These are phyloP conservation scores for Psidium friedrichsthalianum DNA, from an alignment of 345 rosid species.

Conservation along the genomic window DNA sequence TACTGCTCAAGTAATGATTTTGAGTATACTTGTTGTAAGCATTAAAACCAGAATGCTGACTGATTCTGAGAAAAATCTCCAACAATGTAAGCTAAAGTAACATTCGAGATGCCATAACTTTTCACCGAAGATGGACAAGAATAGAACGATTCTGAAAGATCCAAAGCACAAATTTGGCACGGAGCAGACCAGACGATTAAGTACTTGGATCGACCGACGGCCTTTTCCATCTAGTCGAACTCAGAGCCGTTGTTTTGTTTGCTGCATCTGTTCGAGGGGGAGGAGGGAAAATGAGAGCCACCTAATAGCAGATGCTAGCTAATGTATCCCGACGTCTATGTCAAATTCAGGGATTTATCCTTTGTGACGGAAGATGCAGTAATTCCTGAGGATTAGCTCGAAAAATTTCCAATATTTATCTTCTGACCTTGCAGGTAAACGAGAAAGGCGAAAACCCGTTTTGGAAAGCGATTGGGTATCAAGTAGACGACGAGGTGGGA, in stretches of 20 bases:
- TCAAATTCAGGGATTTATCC: not conserved
- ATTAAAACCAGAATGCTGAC: not conserved
- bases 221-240: not conserved
- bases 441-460: conserved; percentile 51
- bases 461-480: conserved; percentile 73
- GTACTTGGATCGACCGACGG: not conserved
- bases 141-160: not conserved
- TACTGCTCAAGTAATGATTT: not conserved
- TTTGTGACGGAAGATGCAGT: not conserved
- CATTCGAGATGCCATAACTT: not conserved
- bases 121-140: not conserved
- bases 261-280: not conserved
- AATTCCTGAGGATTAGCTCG: not conserved
- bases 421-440: conserved; percentile 24
- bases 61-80: not conserved
- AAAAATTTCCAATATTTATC: not conserved
- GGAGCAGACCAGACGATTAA: not conserved
- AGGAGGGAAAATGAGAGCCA: not conserved
- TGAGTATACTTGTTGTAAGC: not conserved
- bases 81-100: not conserved
- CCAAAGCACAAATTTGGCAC: not conserved
- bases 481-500: conserved; percentile 7
- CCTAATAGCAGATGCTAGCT: not conserved
- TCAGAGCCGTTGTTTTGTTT: not conserved
- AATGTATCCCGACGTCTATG: not conserved